Conservation (phyloP, 176 grass and related monocot genomes). For the Zoysia japonica region DNA sequence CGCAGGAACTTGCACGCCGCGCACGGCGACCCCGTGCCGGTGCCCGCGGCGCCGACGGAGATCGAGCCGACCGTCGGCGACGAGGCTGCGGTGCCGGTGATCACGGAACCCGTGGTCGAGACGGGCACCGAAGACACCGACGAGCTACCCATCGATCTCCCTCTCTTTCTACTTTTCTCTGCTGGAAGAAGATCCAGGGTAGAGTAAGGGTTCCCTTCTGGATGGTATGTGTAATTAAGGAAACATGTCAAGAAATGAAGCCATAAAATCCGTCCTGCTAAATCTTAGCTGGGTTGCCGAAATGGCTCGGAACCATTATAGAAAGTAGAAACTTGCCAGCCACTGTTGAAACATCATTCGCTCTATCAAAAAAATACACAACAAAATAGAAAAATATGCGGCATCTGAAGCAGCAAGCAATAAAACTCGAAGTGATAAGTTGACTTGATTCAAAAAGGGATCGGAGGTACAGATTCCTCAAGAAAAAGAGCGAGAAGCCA, state of each 20-base stretch:
- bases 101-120: conserved; percentile 33
- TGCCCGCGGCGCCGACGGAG: conserved; percentile 22
- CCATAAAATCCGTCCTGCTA: conserved; percentile 18
- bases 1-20: conserved; percentile 97
- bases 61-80: conserved; percentile 30
- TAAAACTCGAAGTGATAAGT: too few species aligned
- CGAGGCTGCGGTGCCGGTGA: conserved; percentile 45
- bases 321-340: background rate
- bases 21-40: conserved; percentile 77
- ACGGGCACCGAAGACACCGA: conserved; percentile 53
- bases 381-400: background rate
- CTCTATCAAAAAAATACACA: background rate
- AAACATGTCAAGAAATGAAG: conserved; percentile 18
- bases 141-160: conserved; percentile 58
- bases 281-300: conserved; percentile 32
- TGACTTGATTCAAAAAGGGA: background rate
- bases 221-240: background rate
- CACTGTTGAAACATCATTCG: background rate
- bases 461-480: background rate
- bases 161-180: background rate
- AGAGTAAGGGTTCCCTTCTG: conserved; percentile 10
- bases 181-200: conserved; percentile 26
- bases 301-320: conserved; percentile 5
- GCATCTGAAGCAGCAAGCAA: background rate
- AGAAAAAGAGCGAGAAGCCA: conserved; percentile 7